Evolutionary conservation across 1,139 yeast genomes (phyloP).

Genomic region (Scheffersomyces segobiensis): DNA sequence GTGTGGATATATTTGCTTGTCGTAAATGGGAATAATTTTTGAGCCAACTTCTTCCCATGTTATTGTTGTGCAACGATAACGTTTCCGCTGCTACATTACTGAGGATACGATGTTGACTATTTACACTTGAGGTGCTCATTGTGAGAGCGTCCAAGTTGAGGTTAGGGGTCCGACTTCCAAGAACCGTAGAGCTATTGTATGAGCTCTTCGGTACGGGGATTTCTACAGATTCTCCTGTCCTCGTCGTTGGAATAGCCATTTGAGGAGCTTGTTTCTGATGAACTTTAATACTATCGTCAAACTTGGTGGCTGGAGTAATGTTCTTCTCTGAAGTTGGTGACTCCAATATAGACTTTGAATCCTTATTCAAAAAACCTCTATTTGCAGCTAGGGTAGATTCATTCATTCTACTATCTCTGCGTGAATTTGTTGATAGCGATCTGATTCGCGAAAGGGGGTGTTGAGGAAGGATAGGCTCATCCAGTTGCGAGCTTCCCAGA

Average conservation of each 20-base stretch:
- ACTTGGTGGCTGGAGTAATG: slow-evolving; percentile 4
- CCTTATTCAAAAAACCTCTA: slow-evolving; percentile 15
- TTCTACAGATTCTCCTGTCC: slow-evolving; percentile 77
- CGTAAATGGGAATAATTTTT: slow-evolving; percentile 26
- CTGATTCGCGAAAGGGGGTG: slow-evolving; percentile 33
- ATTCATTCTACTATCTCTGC: slow-evolving; percentile 18
- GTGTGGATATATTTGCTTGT: slow-evolving; percentile 14
- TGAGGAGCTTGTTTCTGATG: slow-evolving; percentile 67
- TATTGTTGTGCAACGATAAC: slow-evolving; percentile 4
- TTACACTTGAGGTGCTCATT: background rate
- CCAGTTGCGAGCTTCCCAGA: background rate
- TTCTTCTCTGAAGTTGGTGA: background rate
- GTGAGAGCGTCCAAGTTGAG: background rate
- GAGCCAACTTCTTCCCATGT: slow-evolving; percentile 21
- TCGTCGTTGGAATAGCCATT: slow-evolving; percentile 82
- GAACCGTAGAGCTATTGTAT: slow-evolving; percentile 15
- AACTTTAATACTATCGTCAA: slow-evolving; percentile 13
- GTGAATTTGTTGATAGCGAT: slow-evolving; percentile 31
- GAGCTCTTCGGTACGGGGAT: slow-evolving; percentile 52
- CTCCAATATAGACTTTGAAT: slow-evolving; percentile 5
- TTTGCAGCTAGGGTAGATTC: slow-evolving; percentile 11
- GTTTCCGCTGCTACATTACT: background rate
- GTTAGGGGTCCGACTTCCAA: background rate
- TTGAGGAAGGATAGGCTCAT: slow-evolving; percentile 20
- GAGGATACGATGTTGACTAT: background rate